Percentiles rank a stretch among this genome's conserved stretches.
phyloP scores from a whole-genome alignment of 2,329 filamentous ascomycete species.

The Plectosphaerella sp. region DNA sequence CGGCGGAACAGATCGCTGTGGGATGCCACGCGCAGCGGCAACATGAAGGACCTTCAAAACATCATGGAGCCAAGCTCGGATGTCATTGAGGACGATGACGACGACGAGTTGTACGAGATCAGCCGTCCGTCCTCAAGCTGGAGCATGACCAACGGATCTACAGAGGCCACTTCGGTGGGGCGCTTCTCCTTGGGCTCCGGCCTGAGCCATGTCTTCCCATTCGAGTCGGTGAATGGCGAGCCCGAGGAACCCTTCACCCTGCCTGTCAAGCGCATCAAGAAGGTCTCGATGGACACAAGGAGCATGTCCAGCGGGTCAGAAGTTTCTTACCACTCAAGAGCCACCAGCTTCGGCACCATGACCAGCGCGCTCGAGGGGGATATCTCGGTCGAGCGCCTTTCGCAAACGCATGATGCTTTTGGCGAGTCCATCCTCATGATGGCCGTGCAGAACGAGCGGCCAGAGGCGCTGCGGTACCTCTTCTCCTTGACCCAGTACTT shows the following conservation, averaged over 20 bases:
- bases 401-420: conserved; percentile 62
- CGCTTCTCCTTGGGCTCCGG: conserved; percentile 52
- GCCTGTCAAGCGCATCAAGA: conserved; percentile 59
- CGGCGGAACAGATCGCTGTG: conserved; percentile 81
- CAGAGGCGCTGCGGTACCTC: conserved; percentile 72
- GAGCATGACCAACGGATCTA: conserved; percentile 39
- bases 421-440: conserved; percentile 90
- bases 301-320: conserved; percentile 86
- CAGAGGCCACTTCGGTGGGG: conserved; percentile 33
- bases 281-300: conserved; percentile 82
- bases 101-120: conserved; percentile 37
- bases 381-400: conserved; percentile 73
- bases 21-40: conserved; percentile 78
- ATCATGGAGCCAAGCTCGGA: conserved; percentile 71
- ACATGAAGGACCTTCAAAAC: conserved; percentile 67
- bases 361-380: conserved; percentile 76
- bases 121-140: conserved; percentile 40
- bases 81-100: conserved; percentile 40
- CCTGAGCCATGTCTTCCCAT: conserved; percentile 86
- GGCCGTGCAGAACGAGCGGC: conserved; percentile 70
- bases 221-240: conserved; percentile 46
- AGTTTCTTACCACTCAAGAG: conserved; percentile 75
- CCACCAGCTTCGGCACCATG: conserved; percentile 72
- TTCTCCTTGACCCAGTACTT: conserved; percentile 75
- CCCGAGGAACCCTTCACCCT: conserved; percentile 18